phyloP scores from a whole-genome alignment of 2,329 filamentous ascomycete genomes.

The Pestalotiopsis sp. region DNA sequence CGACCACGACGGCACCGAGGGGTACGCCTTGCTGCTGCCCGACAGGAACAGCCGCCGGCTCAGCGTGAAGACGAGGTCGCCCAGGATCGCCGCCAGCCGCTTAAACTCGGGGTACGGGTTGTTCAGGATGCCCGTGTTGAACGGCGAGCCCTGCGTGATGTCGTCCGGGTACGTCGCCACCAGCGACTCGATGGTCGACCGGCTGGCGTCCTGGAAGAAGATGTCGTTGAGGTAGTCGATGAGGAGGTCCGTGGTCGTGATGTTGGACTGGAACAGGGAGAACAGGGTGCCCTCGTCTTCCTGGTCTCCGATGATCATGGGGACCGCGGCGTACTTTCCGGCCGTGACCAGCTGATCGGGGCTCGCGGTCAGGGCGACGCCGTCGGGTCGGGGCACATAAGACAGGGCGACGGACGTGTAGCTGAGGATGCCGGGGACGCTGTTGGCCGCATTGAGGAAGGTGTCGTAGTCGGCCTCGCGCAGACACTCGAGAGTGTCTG shows the following conservation, averaged over 20 bases:
- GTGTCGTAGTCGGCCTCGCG: conserved; percentile 60
- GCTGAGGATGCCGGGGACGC: conserved; percentile 68
- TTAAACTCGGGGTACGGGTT: conserved; percentile 78
- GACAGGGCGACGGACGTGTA: conserved; percentile 72
- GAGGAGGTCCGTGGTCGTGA: conserved; percentile 63
- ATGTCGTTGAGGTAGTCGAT: conserved; percentile 61
- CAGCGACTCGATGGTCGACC: conserved; percentile 53
- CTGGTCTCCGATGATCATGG: conserved; percentile 72
- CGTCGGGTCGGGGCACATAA: conserved; percentile 76
- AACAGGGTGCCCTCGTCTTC: conserved; percentile 83
- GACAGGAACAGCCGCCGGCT: conserved; percentile 67
- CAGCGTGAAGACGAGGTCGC: conserved; percentile 76
- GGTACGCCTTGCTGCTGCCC: conserved; percentile 46
- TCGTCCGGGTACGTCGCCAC: conserved; percentile 65
- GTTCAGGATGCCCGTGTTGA: conserved; percentile 70
- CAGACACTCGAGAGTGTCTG: conserved; percentile 68
- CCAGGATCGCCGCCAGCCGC: conserved; percentile 73
- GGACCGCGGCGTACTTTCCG: conserved; percentile 61
- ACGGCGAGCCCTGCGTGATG: conserved; percentile 67
- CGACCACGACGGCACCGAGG: conserved; percentile 69
- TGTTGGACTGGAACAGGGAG: conserved; percentile 68
- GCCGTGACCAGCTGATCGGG: conserved; percentile 59
- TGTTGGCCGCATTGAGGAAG: conserved; percentile 69
- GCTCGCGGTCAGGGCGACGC: conserved; percentile 60
- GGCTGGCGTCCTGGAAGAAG: conserved; percentile 63